A percentile compares a stretch with the other conserved stretches of the same genome.
These are phyloP conservation scores for Komagataella pseudopastoris DNA, from an alignment of 805 yeast species.

Conservation along the genomic window DNA sequence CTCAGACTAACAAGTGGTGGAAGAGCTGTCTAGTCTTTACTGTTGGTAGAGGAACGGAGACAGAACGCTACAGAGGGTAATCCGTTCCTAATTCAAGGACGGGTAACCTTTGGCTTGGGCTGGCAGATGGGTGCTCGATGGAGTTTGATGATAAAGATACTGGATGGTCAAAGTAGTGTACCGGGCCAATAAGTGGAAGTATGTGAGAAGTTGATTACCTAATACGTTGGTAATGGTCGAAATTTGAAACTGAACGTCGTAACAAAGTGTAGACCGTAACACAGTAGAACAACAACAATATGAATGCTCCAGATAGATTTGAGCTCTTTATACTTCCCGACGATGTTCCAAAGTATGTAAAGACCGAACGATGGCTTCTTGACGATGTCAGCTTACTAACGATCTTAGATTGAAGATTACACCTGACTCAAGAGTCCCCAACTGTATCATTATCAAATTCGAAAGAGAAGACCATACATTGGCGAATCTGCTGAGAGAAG, in stretches of 20 bases:
- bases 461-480: constrained; percentile 97
- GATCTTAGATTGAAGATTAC: constrained; percentile 54
- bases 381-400: constrained; percentile 8
- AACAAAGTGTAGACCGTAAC: neutral
- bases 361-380: neutral
- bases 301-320: constrained; percentile 99
- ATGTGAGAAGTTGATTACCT: neutral
- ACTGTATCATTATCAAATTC: constrained; percentile 83
- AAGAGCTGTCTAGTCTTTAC: neutral
- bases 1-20: neutral
- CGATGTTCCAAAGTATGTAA: constrained; percentile 78
- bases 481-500: constrained; percentile 81
- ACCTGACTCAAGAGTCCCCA: constrained; percentile 92
- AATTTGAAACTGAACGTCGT: neutral
- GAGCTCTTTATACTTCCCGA: constrained; percentile 96
- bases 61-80: neutral
- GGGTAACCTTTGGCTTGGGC: neutral
- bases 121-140: neutral
- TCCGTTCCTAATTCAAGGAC: neutral
- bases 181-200: neutral
- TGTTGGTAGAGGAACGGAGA: neutral
- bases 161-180: neutral
- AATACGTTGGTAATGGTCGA: neutral
- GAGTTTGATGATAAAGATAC: neutral
- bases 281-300: constrained; percentile 13